A percentile compares a stretch with the other conserved stretches of the same genome.
phyloP scores from a whole-genome alignment of 2,329 filamentous ascomycete species.

The Chrysoporthe deuterocubensis region DNA sequence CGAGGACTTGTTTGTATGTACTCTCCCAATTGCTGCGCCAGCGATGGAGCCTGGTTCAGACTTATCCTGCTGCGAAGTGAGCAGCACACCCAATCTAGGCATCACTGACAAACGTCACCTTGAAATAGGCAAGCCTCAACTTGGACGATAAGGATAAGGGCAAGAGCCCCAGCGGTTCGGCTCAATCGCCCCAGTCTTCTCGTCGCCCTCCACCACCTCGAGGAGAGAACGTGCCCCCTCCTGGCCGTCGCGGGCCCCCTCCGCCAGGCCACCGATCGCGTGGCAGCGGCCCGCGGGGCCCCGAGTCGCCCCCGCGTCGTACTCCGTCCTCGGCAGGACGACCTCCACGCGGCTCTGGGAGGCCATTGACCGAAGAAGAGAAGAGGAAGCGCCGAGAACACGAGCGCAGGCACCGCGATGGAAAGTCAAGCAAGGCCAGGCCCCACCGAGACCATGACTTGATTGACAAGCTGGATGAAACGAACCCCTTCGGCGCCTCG shows the following conservation, averaged over 20 bases:
- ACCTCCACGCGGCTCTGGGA: constrained; percentile 65
- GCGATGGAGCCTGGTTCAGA: constrained; percentile 1
- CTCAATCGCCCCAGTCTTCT: constrained; percentile 42
- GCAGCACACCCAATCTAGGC: not conserved
- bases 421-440: constrained; percentile 47
- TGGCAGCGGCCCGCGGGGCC: constrained; percentile 38
- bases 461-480: constrained; percentile 96
- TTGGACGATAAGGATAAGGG: constrained; percentile 67
- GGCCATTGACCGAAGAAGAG: constrained; percentile 63
- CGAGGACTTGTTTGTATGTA: constrained; percentile 78
- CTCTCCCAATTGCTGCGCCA: constrained; percentile 14
- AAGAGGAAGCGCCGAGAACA: constrained; percentile 59
- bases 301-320: constrained; percentile 40
- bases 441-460: constrained; percentile 71
- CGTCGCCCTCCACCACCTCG: constrained; percentile 44
- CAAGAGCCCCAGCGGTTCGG: constrained; percentile 39
- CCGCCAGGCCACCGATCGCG: constrained; percentile 59
- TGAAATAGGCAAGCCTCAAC: constrained; percentile 65
- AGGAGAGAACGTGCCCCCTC: constrained; percentile 54
- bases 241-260: constrained; percentile 47
- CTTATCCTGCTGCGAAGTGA: constrained; percentile 11
- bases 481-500: constrained; percentile 91
- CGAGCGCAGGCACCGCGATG: constrained; percentile 55
- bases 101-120: constrained; percentile 37
- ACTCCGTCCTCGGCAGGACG: constrained; percentile 51